A percentile compares a stretch with the other conserved stretches of the same genome.
phyloP scores from a whole-genome alignment of 2,329 filamentous ascomycete genomes.

The Amesomyces nigricolor region DNA sequence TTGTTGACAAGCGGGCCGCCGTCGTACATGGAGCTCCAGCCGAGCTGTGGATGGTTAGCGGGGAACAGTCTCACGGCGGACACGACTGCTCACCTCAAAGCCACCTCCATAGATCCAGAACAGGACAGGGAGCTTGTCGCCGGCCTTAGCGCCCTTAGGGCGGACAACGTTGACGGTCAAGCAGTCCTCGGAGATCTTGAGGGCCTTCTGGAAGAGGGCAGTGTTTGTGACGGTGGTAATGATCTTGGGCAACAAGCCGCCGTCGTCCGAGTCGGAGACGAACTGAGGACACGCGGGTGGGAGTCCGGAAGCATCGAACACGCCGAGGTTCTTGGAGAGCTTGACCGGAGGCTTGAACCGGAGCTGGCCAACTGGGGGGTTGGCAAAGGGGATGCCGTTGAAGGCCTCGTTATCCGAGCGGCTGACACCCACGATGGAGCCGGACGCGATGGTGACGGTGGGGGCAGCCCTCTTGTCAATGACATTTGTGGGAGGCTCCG shows the following conservation, averaged over 20 bases:
- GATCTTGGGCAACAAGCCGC: slow-evolving; percentile 38
- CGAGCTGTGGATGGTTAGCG: slow-evolving; percentile 32
- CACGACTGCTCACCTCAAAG: slow-evolving; percentile 40
- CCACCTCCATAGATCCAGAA: slow-evolving; percentile 69
- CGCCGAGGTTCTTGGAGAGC: slow-evolving; percentile 53
- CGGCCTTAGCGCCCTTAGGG: slow-evolving; percentile 49
- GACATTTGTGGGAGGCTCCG: slow-evolving; percentile 26
- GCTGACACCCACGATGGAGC: slow-evolving; percentile 49
- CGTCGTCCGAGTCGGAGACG: slow-evolving; percentile 47
- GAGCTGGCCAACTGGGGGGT: slow-evolving; percentile 59
- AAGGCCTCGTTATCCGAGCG: slow-evolving; percentile 56
- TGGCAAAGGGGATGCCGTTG: slow-evolving; percentile 69
- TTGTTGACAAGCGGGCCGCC: slow-evolving; percentile 41
- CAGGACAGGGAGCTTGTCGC: slow-evolving; percentile 57
- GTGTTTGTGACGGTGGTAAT: slow-evolving; percentile 47
- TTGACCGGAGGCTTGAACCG: slow-evolving; percentile 64
- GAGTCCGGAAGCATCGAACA: slow-evolving; percentile 51
- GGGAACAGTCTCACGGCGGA: background rate
- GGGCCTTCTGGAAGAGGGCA: slow-evolving; percentile 51
- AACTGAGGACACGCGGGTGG: slow-evolving; percentile 69
- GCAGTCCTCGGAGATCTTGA: slow-evolving; percentile 57
- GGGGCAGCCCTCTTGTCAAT: slow-evolving; percentile 44
- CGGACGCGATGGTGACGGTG: slow-evolving; percentile 49
- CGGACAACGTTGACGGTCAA: slow-evolving; percentile 56
- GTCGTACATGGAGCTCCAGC: slow-evolving; percentile 48